Base-by-base conservation (phyloP, 768 basidiomycete species). In the Hysterangium stoloniferum region DNA sequence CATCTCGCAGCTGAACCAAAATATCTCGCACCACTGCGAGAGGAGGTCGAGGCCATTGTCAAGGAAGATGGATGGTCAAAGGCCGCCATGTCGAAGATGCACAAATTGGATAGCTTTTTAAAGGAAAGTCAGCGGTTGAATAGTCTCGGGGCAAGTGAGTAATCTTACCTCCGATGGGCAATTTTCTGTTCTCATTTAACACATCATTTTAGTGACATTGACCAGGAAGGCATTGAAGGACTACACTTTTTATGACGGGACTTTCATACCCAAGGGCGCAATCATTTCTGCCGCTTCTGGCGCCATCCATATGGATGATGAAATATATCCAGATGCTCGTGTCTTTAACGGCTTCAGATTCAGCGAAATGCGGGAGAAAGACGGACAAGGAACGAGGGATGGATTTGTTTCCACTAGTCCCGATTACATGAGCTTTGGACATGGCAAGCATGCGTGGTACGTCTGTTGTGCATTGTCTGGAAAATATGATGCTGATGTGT, bases 331-430 rank as follows among this genome's bases (percentile, higher is more conserved):
- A 0, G 57, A 71, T 44, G 56, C 73, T 0, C 45, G 60, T 4
- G 54, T 48, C 13, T 78, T 77, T 54, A 68, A 75, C 24, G 68
- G 68, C 0, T 69, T 68, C 53, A 66, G 76, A 0, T 74, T 71
- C 56, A 45, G 64, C 20, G 51, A 62, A n/a, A 46, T 57, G 46
- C 58, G 61, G 9, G 57, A 64, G 48, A 58, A 63, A 24, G 46
- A 60, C 27, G 49, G 57, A 43, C 37, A 25, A n/a, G 31, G 36
- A 36, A 43, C 24, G 24, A 50, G 42, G 25, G 35, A 28, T 20
- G 50, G 44, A 20, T 37, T 60, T 25, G 55, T 57, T 27, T 53
- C 48, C 22, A 55, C 57, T 6, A 52, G 52, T 1, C 2, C 42
- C 11, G 56, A 58, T 29, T 58, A 55, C 31, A 42, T 64, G 9